phyloP scores from a whole-genome alignment of 345 rosid species.

The Boechera stricta region DNA sequence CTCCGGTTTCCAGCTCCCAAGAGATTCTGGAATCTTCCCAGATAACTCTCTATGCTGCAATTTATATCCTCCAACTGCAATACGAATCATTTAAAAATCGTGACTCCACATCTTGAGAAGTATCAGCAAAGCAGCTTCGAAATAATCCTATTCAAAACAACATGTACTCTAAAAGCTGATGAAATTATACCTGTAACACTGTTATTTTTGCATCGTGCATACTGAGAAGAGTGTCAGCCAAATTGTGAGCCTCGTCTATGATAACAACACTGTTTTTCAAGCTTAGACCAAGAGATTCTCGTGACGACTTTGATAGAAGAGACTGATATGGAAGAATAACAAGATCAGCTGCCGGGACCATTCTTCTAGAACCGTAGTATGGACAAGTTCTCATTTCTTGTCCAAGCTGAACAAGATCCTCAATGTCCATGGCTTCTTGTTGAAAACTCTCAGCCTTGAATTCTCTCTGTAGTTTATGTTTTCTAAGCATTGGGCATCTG shows the following conservation, averaged over 20 bases:
- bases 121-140: conserved; percentile 15
- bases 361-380: conserved; percentile 85
- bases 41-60: conserved; percentile 65
- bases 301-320: conserved; percentile 89
- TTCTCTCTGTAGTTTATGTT: conserved; percentile 63
- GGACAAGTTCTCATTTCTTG: conserved; percentile 78
- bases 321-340: conserved; percentile 96
- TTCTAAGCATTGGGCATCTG: conserved; percentile 89
- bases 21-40: conserved; percentile 66
- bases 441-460: conserved; percentile 62
- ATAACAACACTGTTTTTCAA: conserved; percentile 80
- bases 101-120: background rate
- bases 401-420: conserved; percentile 86
- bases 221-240: conserved; percentile 91
- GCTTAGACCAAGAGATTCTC: conserved; percentile 84
- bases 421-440: conserved; percentile 81
- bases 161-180: conserved; percentile 4
- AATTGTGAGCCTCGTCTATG: conserved; percentile 96
- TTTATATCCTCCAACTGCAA: conserved; percentile 77
- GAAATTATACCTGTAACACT: conserved; percentile 60
- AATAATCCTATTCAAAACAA: conserved; percentile 12
- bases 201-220: conserved; percentile 87
- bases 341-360: conserved; percentile 79
- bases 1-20: conserved; percentile 94
- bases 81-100: conserved; percentile 3